Evolutionary conservation across 2,329 filamentous ascomycete genomes (phyloP).

Genomic region (Sarocladium brachiariae): DNA sequence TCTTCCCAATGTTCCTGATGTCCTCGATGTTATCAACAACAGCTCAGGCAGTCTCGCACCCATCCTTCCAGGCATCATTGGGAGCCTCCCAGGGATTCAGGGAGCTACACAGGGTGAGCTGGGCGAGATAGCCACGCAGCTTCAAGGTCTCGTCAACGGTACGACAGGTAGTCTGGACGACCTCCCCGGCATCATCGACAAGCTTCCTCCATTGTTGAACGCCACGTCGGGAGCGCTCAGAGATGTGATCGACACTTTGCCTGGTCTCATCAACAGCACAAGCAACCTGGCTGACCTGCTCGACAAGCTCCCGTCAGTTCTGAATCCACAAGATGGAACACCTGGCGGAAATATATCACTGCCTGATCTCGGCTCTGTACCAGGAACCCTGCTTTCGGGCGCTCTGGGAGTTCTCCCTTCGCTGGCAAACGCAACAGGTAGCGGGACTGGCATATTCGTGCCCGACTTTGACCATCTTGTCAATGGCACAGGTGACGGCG

Average conservation of each 20-base stretch:
- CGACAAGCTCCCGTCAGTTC: neutral
- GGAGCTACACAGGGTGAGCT: constrained; percentile 1
- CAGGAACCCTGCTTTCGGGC: neutral
- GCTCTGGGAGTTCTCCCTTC: neutral
- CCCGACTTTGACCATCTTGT: constrained; percentile 3
- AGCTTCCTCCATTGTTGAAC: neutral
- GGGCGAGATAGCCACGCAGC: constrained; percentile 4
- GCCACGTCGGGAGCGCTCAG: neutral
- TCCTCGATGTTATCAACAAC: neutral
- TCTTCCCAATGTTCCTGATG: neutral
- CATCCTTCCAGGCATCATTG: constrained; percentile 1
- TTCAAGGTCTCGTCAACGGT: neutral
- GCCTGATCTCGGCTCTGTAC: neutral
- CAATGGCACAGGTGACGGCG: neutral
- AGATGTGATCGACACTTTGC: constrained; percentile 1
- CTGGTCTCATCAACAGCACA: neutral
- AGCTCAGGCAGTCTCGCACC: neutral
- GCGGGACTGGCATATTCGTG: neutral
- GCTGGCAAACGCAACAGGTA: neutral
- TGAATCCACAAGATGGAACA: neutral
- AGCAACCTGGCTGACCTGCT: neutral
- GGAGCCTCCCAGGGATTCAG: neutral
- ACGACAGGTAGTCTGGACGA: constrained; percentile 1
- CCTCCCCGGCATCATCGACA: constrained; percentile 1
- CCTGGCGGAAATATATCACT: neutral